These are phyloP conservation scores for Heritiera fomes DNA, from an alignment of 345 rosid genomes.

Conservation along the genomic window DNA sequence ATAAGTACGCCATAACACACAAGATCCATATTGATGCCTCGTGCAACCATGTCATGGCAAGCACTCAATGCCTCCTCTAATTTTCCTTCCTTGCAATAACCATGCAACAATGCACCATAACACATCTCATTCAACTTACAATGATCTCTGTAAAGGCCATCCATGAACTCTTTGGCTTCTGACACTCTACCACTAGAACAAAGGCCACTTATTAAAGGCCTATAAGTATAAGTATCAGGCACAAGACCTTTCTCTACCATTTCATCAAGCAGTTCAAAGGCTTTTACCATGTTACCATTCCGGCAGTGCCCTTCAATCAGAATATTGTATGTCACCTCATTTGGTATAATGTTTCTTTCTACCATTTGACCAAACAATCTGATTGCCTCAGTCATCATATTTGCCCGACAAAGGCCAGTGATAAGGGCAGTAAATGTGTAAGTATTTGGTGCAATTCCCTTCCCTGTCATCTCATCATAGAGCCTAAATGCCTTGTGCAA, in stretches of 20 bases:
- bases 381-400: conserved; percentile 57
- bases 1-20: conserved; percentile 82
- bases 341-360: conserved; percentile 56
- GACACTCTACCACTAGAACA: conserved; percentile 62
- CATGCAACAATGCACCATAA: conserved; percentile 70
- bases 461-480: conserved; percentile 82
- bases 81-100: conserved; percentile 84
- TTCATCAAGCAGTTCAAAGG: conserved; percentile 62
- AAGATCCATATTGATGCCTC: conserved; percentile 81
- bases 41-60: conserved; percentile 44
- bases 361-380: conserved; percentile 65
- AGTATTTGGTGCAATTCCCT: conserved; percentile 63
- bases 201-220: conserved; percentile 78
- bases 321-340: conserved; percentile 79
- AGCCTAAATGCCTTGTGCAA: conserved; percentile 61
- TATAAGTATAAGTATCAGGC: conserved; percentile 82
- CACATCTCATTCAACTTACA: conserved; percentile 77
- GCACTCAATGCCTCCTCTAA: conserved; percentile 60
- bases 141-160: conserved; percentile 58
- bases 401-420: conserved; percentile 62
- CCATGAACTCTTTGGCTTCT: conserved; percentile 72
- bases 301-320: conserved; percentile 74
- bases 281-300: conserved; percentile 55
- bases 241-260: conserved; percentile 70
- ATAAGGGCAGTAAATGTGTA: conserved; percentile 75